These are phyloP conservation scores for Chlamydomonas sphaeroides DNA, from an alignment of 139 green algal species.

Conservation along the genomic window DNA sequence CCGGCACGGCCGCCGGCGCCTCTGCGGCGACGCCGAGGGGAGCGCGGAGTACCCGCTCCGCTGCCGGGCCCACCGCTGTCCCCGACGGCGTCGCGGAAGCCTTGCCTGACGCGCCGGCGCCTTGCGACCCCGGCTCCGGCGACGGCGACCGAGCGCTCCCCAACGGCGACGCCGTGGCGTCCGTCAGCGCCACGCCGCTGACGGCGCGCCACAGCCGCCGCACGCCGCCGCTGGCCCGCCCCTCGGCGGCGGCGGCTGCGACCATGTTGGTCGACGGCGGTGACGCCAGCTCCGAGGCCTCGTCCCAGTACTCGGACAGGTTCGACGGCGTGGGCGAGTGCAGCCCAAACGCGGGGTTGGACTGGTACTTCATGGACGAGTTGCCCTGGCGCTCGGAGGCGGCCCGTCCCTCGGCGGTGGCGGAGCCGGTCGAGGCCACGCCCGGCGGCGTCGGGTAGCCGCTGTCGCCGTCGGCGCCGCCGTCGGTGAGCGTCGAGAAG, in stretches of 20 bases:
- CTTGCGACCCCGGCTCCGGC: not conserved
- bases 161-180: not conserved
- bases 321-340: slow-evolving; percentile 40
- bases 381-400: not conserved
- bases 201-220: not conserved
- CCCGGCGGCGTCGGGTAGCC: not conserved
- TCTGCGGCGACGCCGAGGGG: too few relatives aligned
- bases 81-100: too few relatives aligned
- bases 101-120: not conserved
- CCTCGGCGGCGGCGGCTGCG: not conserved
- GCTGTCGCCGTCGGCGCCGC: not conserved
- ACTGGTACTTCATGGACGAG: slow-evolving; percentile 5
- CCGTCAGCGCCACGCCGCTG: not conserved
- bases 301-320: slow-evolving; percentile 31
- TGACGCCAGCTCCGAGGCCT: slow-evolving; percentile 5
- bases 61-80: not conserved
- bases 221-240: not conserved
- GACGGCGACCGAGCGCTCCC: not conserved
- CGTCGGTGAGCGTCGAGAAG: slow-evolving; percentile 22
- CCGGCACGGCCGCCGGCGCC: too few relatives aligned
- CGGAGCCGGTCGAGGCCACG: not conserved
- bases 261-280: not conserved
- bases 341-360: slow-evolving; percentile 34
- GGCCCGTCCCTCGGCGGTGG: not conserved
- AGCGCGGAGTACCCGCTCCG: too few relatives aligned